Evolutionary conservation across 306 rosid species (phyloP), one percentile per base, ranked within the genome.

Genomic region (Rubus idaeus): DNA sequence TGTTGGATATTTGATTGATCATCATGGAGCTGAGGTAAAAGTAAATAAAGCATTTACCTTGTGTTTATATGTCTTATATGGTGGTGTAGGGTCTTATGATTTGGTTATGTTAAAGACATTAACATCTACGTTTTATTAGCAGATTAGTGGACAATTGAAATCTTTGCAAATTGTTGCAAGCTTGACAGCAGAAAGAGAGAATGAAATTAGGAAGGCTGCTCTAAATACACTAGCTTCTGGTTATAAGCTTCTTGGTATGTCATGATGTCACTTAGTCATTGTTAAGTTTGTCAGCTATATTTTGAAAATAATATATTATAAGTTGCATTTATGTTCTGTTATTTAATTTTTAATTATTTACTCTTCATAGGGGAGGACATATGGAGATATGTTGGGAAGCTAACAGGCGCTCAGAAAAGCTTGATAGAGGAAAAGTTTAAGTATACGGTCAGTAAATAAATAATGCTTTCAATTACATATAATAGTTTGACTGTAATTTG

Each of bases 381-480:
- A 63, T 96, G 99, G 99, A 91, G 91, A 85, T 96, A 85, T 80
- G 91, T 96, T 14, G 98, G 99, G 75, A 96, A 93, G 84, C 90
- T 96, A 68, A 91, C 99, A 50, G 98, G 93, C 84, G 98, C 99
- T 79, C 99, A 96, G 81, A 93, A 80, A 83, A 93, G 99, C 94
- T 93, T 96, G 98, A 74, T 96, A 86, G 98, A 93, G 55, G 99
- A 96, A 75, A 89, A 92, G 80, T 93, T 96, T 84, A 96, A 96
- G 87, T 96, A 97, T 97, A 96, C 93, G 98, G 99, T 89, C 42
- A 18, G 85, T 81, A 37, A 63, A 76, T 70, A 35, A 23, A 40
- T 73, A 70, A 30, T 40, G 76, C 53, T 64, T 40, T 44, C 23
- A 72, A 45, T 52, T 60, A 30, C 55, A 49, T 71, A 46, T 64